Base-by-base conservation (phyloP, 2,329 filamentous ascomycete genomes). In the Ciborinia camelliae region DNA sequence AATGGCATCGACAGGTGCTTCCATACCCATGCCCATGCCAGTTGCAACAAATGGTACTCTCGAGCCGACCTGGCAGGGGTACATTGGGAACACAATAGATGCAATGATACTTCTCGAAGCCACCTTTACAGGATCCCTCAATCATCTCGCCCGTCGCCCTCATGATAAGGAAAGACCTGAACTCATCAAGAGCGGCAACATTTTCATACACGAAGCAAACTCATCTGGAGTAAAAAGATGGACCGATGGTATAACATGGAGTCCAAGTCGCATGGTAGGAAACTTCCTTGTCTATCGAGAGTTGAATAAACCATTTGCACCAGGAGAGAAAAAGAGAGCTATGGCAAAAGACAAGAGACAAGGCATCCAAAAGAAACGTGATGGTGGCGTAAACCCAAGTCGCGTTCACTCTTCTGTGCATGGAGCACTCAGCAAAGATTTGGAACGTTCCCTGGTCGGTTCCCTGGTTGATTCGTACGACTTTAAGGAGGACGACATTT, bases 261-360 rank as follows among this genome's bases (percentile, higher is more conserved):
- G 91, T 71, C 93, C 93, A 0, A 96, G 93, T 79, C 86, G 95
- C 64, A 95, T 98, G 2, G 96, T 95, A 0, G 95, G 95, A 61
- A 98, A 95, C 79, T 99, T 99, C 77, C 79, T 99, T 65, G 97
- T 95, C 1, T 99, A 99, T 75, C 86, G 95, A 37, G 95, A 99
- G 75, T 97, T 99, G 91, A 95, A 98, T 77, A 93, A 94, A 89
- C 76, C 88, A 90, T 93, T 93, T 70, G 87, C 89, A 2, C 89
- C 90, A 0, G 91, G 91, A 8, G 90, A 94, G 79, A 95, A 94
- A 82, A 95, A 95, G 77, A 83, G 89, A 54, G 91, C 91, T 0
- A 87, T 89, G 78, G 93, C 91, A 77, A 88, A 88, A 70, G 83
- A 81, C 65, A 86, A 81, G 69, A 76, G 70, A 65, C 70, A 71